Base-by-base conservation (phyloP, 768 basidiomycete genomes). In the Naematelia aurantialba region DNA sequence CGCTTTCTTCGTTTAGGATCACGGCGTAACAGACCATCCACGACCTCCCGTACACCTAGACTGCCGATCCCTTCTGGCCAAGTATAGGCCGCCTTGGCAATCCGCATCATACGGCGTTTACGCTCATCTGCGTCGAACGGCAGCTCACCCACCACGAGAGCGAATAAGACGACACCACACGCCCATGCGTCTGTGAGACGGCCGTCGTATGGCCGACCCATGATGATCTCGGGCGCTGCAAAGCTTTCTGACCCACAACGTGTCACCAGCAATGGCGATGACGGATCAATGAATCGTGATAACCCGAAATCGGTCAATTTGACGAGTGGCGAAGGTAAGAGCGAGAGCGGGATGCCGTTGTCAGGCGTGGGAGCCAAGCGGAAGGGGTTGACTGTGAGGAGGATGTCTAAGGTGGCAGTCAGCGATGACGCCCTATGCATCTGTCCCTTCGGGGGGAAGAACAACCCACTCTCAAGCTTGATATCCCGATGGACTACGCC, bases 221-320 rank as follows among this genome's bases (percentile, higher is more conserved):
- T 77, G 56, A 77, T 74, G 55, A 77, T 77, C 47, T 77, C 76
- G 13, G 76, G 76, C 5, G 89, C 89, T 4, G 90, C 89, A 76
- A 92, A 92, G 0, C 87, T 87, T 73, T 94, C 90, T 26, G 85
- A 87, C 4, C 91, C 90, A 75, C 91, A 94, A 0, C 90, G 83
- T 11, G 90, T 92, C 17, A 82, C 81, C 11, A 92, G 80, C 14
- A 85, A 78, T 1, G 86, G 87, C 1, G 79, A 67, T 3, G 81
- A 77, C 13, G 85, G 81, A 66, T 88, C 84, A 65, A 91, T 85
- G 76, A 90, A 90, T 25, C 89, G 82, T 14, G 89, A 85, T n/a
- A 94, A 83, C 5, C 91, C 90, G 69, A 92, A 94, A 73, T 94
- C 91, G 45, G 88, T 87, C 8, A 92, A 80, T 72, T 91, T 90